Evolutionary conservation across 495 filamentous ascomycete species (phyloP).

Genomic region (Penicillium herquei): DNA sequence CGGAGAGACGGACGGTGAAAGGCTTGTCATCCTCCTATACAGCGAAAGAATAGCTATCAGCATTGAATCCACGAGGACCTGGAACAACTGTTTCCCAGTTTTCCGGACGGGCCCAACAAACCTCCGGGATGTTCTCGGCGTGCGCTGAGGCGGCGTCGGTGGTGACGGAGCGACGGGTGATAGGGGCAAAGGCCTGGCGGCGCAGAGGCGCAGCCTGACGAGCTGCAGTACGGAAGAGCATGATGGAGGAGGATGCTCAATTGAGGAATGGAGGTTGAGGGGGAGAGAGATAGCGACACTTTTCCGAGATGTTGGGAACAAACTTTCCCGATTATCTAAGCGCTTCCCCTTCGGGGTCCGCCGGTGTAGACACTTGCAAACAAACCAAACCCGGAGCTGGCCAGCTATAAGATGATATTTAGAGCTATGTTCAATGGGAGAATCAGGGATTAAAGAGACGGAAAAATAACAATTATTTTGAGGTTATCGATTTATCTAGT

Average conservation of each 20-base stretch:
- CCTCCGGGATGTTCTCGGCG: slow-evolving; percentile 72
- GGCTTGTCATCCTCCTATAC: slow-evolving; percentile 88
- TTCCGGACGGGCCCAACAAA: slow-evolving; percentile 62
- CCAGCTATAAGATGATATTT: neutral
- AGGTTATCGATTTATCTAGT: too few species aligned
- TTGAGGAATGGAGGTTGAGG: slow-evolving; percentile 20
- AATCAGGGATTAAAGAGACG: too few species aligned
- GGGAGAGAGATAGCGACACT: slow-evolving; percentile 24
- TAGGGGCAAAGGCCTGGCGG: slow-evolving; percentile 52
- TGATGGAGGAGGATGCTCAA: slow-evolving; percentile 34
- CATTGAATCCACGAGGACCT: slow-evolving; percentile 8
- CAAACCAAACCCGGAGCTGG: slow-evolving; percentile 23
- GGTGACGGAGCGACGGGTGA: slow-evolving; percentile 74
- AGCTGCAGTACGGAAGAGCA: slow-evolving; percentile 47
- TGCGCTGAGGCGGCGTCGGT: slow-evolving; percentile 91
- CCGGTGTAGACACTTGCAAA: slow-evolving; percentile 39
- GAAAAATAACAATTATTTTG: too few species aligned
- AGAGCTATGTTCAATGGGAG: too few species aligned
- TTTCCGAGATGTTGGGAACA: slow-evolving; percentile 43
- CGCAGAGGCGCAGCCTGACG: slow-evolving; percentile 52
- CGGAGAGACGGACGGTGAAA: slow-evolving; percentile 87
- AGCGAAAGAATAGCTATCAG: slow-evolving; percentile 25
- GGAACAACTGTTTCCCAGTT: slow-evolving; percentile 13
- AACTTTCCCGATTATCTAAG: slow-evolving; percentile 44
- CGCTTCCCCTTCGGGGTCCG: slow-evolving; percentile 31